Evolutionary conservation across 306 rosid genomes (phyloP).

Genomic region (Adenanthera pavonina): DNA sequence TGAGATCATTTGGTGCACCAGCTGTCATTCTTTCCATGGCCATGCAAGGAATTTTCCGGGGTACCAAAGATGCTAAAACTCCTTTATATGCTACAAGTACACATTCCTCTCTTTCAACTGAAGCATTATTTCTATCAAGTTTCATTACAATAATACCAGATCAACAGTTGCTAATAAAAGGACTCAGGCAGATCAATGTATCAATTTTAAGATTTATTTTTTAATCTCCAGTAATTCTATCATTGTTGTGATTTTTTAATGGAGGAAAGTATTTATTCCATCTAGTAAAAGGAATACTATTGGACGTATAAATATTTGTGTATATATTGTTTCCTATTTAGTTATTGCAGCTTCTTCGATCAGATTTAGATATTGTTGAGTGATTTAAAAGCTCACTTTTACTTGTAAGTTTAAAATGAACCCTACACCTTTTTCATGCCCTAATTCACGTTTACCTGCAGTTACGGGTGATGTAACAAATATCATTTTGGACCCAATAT

Average conservation of each 20-base stretch:
- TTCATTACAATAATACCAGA: constrained; percentile 11
- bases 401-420: constrained; percentile 15
- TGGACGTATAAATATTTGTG: too few species aligned
- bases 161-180: not conserved
- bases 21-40: constrained; percentile 88
- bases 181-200: not conserved
- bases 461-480: constrained; percentile 71
- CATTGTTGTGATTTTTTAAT: not conserved
- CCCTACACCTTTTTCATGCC: not conserved
- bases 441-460: constrained; percentile 38
- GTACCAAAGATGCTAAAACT: constrained; percentile 83
- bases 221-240: not conserved
- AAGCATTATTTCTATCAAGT: constrained; percentile 4
- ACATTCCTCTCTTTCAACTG: constrained; percentile 23
- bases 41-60: constrained; percentile 89
- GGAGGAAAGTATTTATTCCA: too few species aligned
- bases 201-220: not conserved
- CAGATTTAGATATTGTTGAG: not conserved
- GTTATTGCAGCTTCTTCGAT: constrained; percentile 3
- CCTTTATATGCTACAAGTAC: constrained; percentile 83
- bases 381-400: not conserved
- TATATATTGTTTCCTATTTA: too few species aligned
- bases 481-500: constrained; percentile 68
- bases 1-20: constrained; percentile 90
- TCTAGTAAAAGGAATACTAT: too few species aligned